These are phyloP conservation scores for Emmonsia crescens DNA, from an alignment of 2,329 filamentous ascomycete genomes.

Conservation along the genomic window DNA sequence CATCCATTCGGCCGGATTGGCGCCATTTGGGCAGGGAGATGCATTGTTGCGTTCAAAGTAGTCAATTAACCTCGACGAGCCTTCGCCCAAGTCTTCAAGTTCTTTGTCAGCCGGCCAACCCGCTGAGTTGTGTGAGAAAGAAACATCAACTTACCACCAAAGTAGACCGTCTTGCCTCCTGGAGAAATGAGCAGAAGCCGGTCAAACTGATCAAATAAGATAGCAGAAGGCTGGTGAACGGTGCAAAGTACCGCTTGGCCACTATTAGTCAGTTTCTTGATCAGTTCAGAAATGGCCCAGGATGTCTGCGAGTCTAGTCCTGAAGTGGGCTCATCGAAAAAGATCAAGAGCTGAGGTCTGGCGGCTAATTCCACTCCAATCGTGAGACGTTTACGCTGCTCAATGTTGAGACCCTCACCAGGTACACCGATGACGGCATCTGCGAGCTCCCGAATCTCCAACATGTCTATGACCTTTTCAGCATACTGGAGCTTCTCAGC, in stretches of 20 bases:
- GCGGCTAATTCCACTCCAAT: conserved; percentile 90
- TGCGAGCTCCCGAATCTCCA: conserved; percentile 83
- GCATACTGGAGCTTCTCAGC: conserved; percentile 78
- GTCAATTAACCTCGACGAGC: conserved; percentile 45
- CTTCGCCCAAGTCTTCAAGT: conserved; percentile 43
- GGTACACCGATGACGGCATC: conserved; percentile 87
- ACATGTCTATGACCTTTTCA: conserved; percentile 76
- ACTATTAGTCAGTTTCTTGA: conserved; percentile 78
- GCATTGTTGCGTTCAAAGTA: conserved; percentile 59
- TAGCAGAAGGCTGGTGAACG: conserved; percentile 87
- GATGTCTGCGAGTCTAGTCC: conserved; percentile 88
- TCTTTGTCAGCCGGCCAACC: not conserved
- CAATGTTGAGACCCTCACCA: conserved; percentile 57
- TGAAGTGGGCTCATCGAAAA: conserved; percentile 88
- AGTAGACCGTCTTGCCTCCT: conserved; percentile 58
- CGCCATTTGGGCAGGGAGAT: conserved; percentile 43
- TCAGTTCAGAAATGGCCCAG: conserved; percentile 59
- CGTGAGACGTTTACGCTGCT: conserved; percentile 64
- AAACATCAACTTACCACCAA: conserved; percentile 33
- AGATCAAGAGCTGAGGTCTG: conserved; percentile 76
- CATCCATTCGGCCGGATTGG: conserved; percentile 70
- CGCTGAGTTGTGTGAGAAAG: not conserved
- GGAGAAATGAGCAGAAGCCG: conserved; percentile 52
- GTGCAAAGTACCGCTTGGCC: conserved; percentile 89
- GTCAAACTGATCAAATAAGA: conserved; percentile 80